Percentiles rank a stretch among this genome's conserved stretches.
Evolutionary conservation across 2,329 filamentous ascomycete species (phyloP).

Genomic region (Lasiodiplodia theobromae): DNA sequence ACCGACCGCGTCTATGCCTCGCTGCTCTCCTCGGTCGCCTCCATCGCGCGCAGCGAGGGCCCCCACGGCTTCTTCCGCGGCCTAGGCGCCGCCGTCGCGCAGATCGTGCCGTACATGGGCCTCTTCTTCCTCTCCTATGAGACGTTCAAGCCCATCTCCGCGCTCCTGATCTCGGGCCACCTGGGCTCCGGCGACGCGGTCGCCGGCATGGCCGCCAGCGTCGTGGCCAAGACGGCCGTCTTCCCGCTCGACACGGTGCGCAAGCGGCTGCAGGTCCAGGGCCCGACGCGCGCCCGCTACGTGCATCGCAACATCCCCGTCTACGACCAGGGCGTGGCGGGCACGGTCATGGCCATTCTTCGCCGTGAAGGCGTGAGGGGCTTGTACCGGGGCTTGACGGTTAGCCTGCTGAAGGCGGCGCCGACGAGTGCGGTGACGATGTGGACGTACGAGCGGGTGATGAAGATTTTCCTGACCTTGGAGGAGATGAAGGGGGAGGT

Average conservation of each 20-base stretch:
- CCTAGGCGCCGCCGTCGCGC: slow-evolving; percentile 77
- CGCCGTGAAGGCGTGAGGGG: slow-evolving; percentile 77
- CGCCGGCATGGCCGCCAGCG: slow-evolving; percentile 79
- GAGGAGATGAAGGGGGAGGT: slow-evolving; percentile 5
- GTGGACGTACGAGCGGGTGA: slow-evolving; percentile 87
- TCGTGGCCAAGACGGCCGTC: slow-evolving; percentile 85
- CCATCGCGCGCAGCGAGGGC: slow-evolving; percentile 81
- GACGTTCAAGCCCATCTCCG: slow-evolving; percentile 61
- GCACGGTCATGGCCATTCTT: slow-evolving; percentile 73
- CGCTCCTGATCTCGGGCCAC: slow-evolving; percentile 55
- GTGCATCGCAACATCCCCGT: slow-evolving; percentile 87
- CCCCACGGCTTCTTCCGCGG: slow-evolving; percentile 85
- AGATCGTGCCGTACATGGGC: slow-evolving; percentile 97
- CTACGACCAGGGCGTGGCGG: slow-evolving; percentile 70
- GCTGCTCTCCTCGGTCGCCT: slow-evolving; percentile 70
- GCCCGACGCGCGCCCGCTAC: slow-evolving; percentile 80
- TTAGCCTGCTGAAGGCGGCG: slow-evolving; percentile 90
- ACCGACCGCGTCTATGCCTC: slow-evolving; percentile 76
- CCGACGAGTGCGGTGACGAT: slow-evolving; percentile 92
- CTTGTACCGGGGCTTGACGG: slow-evolving; percentile 84
- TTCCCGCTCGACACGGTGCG: slow-evolving; percentile 93
- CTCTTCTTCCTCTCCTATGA: slow-evolving; percentile 95
- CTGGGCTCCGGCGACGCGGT: slow-evolving; percentile 81
- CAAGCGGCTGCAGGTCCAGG: slow-evolving; percentile 94
- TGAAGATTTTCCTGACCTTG: slow-evolving; percentile 48